These are phyloP conservation scores for Globisporangium sylvaticum DNA, from an alignment of 352 stramenopile genomes.

Conservation along the genomic window DNA sequence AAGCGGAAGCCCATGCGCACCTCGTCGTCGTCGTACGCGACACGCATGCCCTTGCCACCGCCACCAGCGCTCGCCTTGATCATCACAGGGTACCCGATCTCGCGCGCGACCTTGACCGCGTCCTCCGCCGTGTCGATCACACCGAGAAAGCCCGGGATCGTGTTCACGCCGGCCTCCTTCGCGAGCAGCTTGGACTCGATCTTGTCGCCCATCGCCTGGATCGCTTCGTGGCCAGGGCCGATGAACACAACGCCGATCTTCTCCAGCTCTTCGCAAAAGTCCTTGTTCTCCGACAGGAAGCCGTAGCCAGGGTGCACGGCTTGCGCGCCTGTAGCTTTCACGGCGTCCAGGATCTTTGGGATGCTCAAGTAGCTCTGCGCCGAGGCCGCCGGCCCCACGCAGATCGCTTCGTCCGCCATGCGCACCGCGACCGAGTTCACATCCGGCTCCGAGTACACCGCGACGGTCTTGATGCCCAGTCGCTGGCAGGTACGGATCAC, in stretches of 20 bases:
- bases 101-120: slow-evolving; percentile 79
- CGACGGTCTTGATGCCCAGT: slow-evolving; percentile 92
- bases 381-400: slow-evolving; percentile 68
- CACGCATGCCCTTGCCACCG: slow-evolving; percentile 96
- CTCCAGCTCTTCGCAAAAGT: slow-evolving; percentile 82
- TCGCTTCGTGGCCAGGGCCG: slow-evolving; percentile 81
- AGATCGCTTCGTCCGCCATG: slow-evolving; percentile 81
- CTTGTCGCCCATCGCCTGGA: slow-evolving; percentile 94
- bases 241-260: slow-evolving; percentile 85
- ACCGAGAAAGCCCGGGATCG: slow-evolving; percentile 93
- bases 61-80: slow-evolving; percentile 96
- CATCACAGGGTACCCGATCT: slow-evolving; percentile 97
- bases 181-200: slow-evolving; percentile 95
- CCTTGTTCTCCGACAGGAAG: slow-evolving; percentile 94
- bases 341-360: slow-evolving; percentile 85
- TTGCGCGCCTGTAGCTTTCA: slow-evolving; percentile 86
- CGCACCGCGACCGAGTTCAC: slow-evolving; percentile 76
- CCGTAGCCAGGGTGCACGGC: slow-evolving; percentile 94
- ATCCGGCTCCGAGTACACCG: slow-evolving; percentile 92
- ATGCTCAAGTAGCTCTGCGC: slow-evolving; percentile 91
- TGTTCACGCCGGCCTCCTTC: slow-evolving; percentile 88
- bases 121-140: slow-evolving; percentile 76
- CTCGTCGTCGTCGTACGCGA: slow-evolving; percentile 90
- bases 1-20: slow-evolving; percentile 82
- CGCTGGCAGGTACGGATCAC: slow-evolving; percentile 89